Percentiles rank a stretch among this genome's conserved stretches.
phyloP scores from a whole-genome alignment of 106 monocot species.

The Apostasia shenzhenica region DNA sequence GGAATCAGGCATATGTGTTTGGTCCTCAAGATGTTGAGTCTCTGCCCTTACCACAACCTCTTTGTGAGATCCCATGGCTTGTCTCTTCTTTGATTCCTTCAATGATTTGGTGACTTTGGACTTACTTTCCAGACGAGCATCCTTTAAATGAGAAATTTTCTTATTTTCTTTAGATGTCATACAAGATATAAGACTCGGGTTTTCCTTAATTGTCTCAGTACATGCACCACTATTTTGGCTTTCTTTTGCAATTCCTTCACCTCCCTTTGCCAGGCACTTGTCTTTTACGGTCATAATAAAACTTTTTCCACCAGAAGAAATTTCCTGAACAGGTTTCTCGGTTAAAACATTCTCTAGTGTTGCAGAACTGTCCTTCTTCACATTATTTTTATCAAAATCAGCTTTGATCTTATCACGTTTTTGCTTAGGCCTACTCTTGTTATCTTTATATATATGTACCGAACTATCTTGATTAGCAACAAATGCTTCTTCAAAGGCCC shows the following conservation, averaged over 20 bases:
- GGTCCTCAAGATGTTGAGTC: conserved; percentile 16
- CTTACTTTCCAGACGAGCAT: conserved; percentile 21
- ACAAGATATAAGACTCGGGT: conserved; percentile 15
- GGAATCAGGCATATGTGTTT: conserved; percentile 7
- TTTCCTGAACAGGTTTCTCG: conserved; percentile 11
- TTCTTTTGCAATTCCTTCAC: conserved; percentile 21
- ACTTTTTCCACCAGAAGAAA: conserved; percentile 10
- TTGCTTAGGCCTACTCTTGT: conserved; percentile 11
- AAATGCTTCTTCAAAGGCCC: conserved; percentile 12
- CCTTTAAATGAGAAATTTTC: conserved; percentile 27
- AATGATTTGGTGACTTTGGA: conserved; percentile 12
- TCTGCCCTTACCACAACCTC: conserved; percentile 4
- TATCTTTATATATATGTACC: conserved; percentile 12
- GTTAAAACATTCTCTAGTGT: conserved; percentile 17
- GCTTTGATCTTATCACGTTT: conserved; percentile 17
- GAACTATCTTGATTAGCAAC: conserved; percentile 10
- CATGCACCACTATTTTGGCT: conserved; percentile 17
- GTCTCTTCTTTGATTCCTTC: conserved; percentile 15
- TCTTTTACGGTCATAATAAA: conserved; percentile 19
- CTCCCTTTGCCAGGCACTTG: conserved; percentile 19
- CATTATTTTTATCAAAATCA: conserved; percentile 14
- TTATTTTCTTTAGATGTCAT: conserved; percentile 36
- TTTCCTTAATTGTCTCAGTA: conserved; percentile 19
- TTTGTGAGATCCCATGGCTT: conserved; percentile 12
- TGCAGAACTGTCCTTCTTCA: conserved; percentile 18